Evolutionary conservation across 148 eudicot species (phyloP), one percentile per base, ranked within the genome.

Genomic region (Rhododendron henanense): DNA sequence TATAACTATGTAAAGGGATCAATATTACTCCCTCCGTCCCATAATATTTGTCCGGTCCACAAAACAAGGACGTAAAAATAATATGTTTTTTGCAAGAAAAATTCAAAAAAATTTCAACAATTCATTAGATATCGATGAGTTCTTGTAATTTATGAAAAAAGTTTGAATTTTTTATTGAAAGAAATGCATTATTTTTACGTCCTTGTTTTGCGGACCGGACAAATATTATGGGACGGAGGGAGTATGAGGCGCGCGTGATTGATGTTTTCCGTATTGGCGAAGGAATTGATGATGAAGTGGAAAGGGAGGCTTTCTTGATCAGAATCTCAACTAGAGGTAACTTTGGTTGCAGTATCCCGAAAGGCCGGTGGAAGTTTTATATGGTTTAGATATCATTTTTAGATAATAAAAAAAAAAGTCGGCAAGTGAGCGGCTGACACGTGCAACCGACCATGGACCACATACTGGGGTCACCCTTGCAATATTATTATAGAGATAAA

Each of bases 381-480:
- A 51, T 7, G 71, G 76, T 50, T 69, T 6, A 39, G 39, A 25
- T 47, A 8, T 47, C 44, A 51, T 67, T 23, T 16, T 44, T 35
- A 63, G 47, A 23, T 1, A 33, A 35, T 0, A 2, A 35, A 35
- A 19, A 75, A n/a, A 51, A 18, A 5, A 28, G 53, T 63, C 37
- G 59, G 78, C 85, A 0, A 47, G 23, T 78, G 44, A 19, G 6
- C 10, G 2, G 19, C 79, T 57, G 76, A 76, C 87, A 88, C 85
- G 75, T 88, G 83, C 51, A 82, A 69, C 90, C 90, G 87, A 53
- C 87, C 87, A 51, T 15, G 44, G 59, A 82, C 87, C 87, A 51
- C 35, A 31, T 71, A 71, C 16, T 31, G 77, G 7, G 10, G 47
- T 39, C 79, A 75, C 44, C 45, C 65, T 7, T 35, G 1, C 28